Conservation (phyloP, 73 alveolate genomes). For the Stentor roeselii region DNA sequence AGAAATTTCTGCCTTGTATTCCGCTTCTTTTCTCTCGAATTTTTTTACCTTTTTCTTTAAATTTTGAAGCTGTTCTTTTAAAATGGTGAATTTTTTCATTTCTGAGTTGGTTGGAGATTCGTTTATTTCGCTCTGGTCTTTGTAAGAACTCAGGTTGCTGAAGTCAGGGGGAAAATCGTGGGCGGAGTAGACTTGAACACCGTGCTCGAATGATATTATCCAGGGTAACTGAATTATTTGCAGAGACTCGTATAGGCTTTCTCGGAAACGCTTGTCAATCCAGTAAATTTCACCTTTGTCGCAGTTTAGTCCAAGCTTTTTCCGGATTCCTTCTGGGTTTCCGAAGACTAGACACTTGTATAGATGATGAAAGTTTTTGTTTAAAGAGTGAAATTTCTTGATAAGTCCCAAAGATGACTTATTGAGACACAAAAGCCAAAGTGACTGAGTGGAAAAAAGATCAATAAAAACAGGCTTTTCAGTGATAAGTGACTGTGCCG, state of each 20-base stretch:
- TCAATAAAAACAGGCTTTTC: not conserved
- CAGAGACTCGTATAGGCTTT: not conserved
- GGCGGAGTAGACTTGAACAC: not conserved
- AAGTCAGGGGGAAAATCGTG: not conserved
- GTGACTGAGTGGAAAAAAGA: not conserved
- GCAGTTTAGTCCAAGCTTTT: not conserved
- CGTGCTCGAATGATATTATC: not conserved
- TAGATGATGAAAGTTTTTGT: not conserved
- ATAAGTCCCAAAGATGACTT: not conserved
- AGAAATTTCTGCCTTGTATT: not conserved
- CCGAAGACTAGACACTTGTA: no score
- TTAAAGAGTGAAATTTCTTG: not conserved
- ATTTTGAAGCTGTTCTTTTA: not conserved
- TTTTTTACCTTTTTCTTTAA: no score
- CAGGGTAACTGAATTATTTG: not conserved
- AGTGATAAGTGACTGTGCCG: not conserved
- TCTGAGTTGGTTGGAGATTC: no score
- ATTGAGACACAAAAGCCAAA: not conserved
- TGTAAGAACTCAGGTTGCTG: not conserved
- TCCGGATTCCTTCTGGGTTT: not conserved
- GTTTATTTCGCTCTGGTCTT: constrained; percentile 2
- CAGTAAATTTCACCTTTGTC: not conserved
- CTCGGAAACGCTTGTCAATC: not conserved
- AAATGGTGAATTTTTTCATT: not conserved
- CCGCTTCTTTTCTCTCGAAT: not conserved